phyloP scores from a whole-genome alignment of 768 basidiomycete genomes.

The Artomyces pyxidatus region DNA sequence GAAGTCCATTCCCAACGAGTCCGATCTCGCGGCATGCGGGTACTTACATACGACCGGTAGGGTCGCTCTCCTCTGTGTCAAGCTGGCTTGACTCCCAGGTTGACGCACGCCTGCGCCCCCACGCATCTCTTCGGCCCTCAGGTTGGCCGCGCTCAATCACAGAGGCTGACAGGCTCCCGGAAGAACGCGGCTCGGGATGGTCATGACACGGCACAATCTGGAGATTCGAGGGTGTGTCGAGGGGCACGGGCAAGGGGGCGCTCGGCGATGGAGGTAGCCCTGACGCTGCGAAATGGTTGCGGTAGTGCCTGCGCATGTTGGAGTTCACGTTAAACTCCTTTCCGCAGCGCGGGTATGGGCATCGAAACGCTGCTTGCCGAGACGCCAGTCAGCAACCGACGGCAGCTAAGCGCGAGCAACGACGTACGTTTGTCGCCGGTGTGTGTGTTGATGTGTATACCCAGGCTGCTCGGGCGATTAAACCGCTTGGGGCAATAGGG shows the following conservation, averaged over 20 bases:
- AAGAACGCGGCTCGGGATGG: too few species aligned
- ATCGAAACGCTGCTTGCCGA: slow-evolving; percentile 51
- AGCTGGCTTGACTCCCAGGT: too few species aligned
- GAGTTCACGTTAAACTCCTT: slow-evolving; percentile 79
- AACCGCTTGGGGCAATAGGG: slow-evolving; percentile 53
- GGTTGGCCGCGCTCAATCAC: too few species aligned
- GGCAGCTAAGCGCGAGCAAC: not conserved
- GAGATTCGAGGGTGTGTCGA: slow-evolving; percentile 5
- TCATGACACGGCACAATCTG: not conserved
- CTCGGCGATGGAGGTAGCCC: too few species aligned
- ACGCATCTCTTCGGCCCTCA: too few species aligned
- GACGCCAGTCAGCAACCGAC: slow-evolving; percentile 8
- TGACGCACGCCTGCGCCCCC: too few species aligned
- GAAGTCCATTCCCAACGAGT: too few species aligned
- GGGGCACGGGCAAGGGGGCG: too few species aligned
- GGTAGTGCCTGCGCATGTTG: slow-evolving; percentile 75
- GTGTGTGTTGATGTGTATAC: slow-evolving; percentile 61
- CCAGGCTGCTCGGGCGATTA: slow-evolving; percentile 59
- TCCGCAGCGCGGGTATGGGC: slow-evolving; percentile 67
- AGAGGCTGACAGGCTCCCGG: too few species aligned
- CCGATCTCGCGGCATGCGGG: too few species aligned
- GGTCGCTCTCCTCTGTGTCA: too few species aligned
- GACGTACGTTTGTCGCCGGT: slow-evolving; percentile 59
- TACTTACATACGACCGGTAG: too few species aligned
- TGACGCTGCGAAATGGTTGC: slow-evolving; percentile 42